phyloP scores from a whole-genome alignment of 2,329 filamentous ascomycete species.

The Aurifilum marmelostoma region DNA sequence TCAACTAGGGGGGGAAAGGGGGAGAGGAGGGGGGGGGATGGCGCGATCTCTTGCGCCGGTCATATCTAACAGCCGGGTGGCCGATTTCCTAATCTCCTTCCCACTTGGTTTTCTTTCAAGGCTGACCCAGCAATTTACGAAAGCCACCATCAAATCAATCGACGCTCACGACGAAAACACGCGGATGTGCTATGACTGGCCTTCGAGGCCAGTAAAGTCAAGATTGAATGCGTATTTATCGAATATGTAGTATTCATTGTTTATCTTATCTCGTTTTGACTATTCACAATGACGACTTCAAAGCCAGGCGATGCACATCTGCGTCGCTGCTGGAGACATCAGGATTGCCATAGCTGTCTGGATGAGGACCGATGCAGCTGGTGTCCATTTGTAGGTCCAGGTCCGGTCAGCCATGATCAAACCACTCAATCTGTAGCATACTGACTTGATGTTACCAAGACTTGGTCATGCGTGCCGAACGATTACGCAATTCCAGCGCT shows the following conservation, averaged over 20 bases:
- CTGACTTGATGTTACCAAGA: constrained; percentile 39
- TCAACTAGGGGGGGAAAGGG: background rate
- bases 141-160: background rate
- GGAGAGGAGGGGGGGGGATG: background rate
- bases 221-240: background rate
- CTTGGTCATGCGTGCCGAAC: constrained; percentile 59
- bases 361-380: constrained; percentile 49
- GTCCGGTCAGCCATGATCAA: constrained; percentile 14
- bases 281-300: constrained; percentile 17
- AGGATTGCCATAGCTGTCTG: constrained; percentile 54
- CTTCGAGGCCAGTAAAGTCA: background rate
- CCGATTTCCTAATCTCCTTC: background rate
- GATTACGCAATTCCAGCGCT: constrained; percentile 48
- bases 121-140: background rate
- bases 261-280: background rate
- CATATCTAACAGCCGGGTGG: background rate
- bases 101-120: background rate
- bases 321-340: constrained; percentile 53
- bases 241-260: background rate
- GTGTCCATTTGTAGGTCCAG: constrained; percentile 53
- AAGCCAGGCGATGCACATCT: constrained; percentile 45
- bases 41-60: background rate
- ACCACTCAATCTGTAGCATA: background rate
- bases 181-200: background rate
- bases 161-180: background rate